Evolutionary conservation across 1,284 basidiomycete genomes (phyloP), one percentile per base, ranked within the genome.

Genomic region (Cystobasidium slooffiae): DNA sequence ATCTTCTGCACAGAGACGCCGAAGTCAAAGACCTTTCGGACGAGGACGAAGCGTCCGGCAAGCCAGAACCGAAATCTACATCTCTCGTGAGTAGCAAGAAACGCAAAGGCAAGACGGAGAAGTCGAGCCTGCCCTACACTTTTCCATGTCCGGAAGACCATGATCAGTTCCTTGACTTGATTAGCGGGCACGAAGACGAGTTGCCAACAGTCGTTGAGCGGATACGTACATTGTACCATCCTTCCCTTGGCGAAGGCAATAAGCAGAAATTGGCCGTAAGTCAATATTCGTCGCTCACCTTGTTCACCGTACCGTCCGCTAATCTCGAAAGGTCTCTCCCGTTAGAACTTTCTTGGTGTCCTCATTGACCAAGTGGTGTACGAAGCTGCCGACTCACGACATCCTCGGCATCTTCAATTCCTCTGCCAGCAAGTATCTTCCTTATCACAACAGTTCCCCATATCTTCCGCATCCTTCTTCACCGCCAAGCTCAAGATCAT

Each of bases 221-320:
- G 53, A 96, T 99, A 73, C 88, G 94, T 24, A 88, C 93, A 0
- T 84, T 98, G 6, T 89, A 97, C 81, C 96, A 99, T 81, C 91
- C 96, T 1, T 95, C 92, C 80, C 85, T 99, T 5, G 90, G 88
- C 0, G 88, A 90, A 49, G 93, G 93, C 52, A 99, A 99, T 85
- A 97, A 96, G 82, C 87, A 88, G 81, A 96, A 92, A 82, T 85
- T 97, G 37, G 92, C 95, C 87, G 93, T 91, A 76, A 67, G 86
- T 81, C 52, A 22, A 10, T 12, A 44, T 14, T 37, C 31, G 12
- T 39, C 18, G 3, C 18, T 62, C 61, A 59, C 8, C 56, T 51
- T 14, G 5, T 20, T 58, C 37, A 52, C 24, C 43, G 31, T 39
- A n/a, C 55, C 14, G 6, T 6, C 39, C 39, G 9, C 46, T 20